Base-by-base conservation (phyloP, 2,329 filamentous ascomycete species). In the Keithomyces neogunnii region DNA sequence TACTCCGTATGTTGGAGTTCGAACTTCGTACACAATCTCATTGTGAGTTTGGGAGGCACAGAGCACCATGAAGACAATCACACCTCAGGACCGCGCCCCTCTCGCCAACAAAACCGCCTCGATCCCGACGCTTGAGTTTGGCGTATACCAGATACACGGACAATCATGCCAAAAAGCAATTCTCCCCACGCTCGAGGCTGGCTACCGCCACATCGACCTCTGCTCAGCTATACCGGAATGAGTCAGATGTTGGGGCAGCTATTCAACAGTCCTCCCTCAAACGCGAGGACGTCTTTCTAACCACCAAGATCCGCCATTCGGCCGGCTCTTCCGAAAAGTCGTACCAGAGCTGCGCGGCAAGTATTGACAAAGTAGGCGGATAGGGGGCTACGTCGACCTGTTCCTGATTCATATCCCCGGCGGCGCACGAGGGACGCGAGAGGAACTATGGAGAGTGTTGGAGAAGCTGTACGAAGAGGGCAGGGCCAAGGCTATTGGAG, bases 81-180 rank as follows among this genome's bases (percentile, higher is more conserved):
- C 48, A 8, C 46, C 57, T 39, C n/a, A 56, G 3, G 52, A 55
- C 26, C 47, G 51, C 4, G 42, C 65, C 28, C 29, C 54, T 5
- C 56, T 70, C 13, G 52, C 56, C 31, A 58, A 59, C 13, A 59
- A 62, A 1, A 47, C 48, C 40, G 40, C 28, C 8, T 52, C 52
- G 11, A 84, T 89, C 19, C 86, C 86, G 29, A 75, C 74, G 31
- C 74, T 89, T 8, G 86, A 85, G 10, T 88, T 89, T 60, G 86
- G 86, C 47, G 84, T 88, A 53, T 89, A 86, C 68, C 77, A 76
- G 53, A 81, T 82, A 5, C 73, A 73, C 3, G 63, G 71, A 38
- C 62, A 75, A 42, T 70, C 73, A 55, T 86, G 82, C 64, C 70
- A 75, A 8, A 63, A 73, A 35, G 84, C 84, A 1, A 82, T 78